Evolutionary conservation across 108 stramenopile species (phyloP).

Genomic region (Cylindrotheca closterium): DNA sequence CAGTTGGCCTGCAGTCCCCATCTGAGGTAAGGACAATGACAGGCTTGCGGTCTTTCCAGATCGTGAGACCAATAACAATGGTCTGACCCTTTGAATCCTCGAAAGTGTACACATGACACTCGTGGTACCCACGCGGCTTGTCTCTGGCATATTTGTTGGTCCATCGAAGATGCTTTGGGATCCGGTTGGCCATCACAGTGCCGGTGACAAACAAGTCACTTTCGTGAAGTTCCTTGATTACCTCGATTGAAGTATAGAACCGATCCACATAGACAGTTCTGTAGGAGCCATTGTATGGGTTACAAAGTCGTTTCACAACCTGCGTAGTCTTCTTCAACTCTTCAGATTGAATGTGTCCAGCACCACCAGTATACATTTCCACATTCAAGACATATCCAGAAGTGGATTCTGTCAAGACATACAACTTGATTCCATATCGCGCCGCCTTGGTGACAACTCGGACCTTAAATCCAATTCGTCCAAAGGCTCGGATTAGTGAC

Average conservation of each 20-base stretch:
- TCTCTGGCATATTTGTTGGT: too few relatives aligned
- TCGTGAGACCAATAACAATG: not conserved
- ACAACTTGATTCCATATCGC: constrained; percentile 1
- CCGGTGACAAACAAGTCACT: constrained; percentile 1
- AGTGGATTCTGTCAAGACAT: constrained; percentile 3
- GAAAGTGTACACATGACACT: not conserved
- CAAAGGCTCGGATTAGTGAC: constrained; percentile 3
- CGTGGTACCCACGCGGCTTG: not conserved
- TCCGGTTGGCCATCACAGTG: constrained; percentile 1
- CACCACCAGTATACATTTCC: too few relatives aligned
- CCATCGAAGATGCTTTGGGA: too few relatives aligned
- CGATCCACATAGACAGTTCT: constrained; percentile 13
- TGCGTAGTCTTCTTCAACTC: not conserved
- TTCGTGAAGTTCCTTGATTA: constrained; percentile 7
- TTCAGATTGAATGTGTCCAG: not conserved
- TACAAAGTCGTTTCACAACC: not conserved
- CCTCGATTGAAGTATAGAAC: constrained; percentile 3
- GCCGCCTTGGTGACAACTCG: constrained; percentile 1
- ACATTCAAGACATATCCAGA: constrained; percentile 1
- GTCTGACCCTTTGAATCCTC: not conserved
- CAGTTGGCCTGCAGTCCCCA: not conserved
- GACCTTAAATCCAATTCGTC: not conserved
- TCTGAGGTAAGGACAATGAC: constrained; percentile 8
- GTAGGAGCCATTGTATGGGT: not conserved
- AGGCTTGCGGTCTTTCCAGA: constrained; percentile 11